Evolutionary conservation across 1,139 yeast species (phyloP), one percentile per base, ranked within the genome.

Genomic region (Hyphopichia pseudoburtonii): DNA sequence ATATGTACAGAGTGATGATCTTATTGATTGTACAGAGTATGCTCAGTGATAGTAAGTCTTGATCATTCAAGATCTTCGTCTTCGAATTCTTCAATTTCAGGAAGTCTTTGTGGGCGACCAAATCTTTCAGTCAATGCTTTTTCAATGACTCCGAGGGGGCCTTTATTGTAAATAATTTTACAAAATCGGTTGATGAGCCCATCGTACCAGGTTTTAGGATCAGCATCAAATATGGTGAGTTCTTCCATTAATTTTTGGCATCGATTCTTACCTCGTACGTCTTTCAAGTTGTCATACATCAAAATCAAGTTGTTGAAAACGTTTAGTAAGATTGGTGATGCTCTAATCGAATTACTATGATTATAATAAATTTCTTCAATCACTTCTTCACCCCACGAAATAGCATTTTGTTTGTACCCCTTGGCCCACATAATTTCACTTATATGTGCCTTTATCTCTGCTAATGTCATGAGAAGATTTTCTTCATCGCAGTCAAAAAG

Each of bases 391-490:
- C 78, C 77, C 82, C 87, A 80, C 14, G 78, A 68, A 26, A 82
- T 64, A 1, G 89, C 85, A 41, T 77, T 76, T 28, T 65, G 53
- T 33, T 68, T 60, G 35, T 66, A 60, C 1, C 81, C 80, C 41
- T 74, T 66, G 5, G 73, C 74, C 86, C 88, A 84, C 45, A 83
- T 57, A 5, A 84, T 61, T 56, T 84, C 90, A 40, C 85, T 71
- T 15, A 84, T 63, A 53, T 82, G 83, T 12, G 81, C 73, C 57
- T 78, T 76, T 34, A 77, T 52, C 34, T 66, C 72, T 32, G 66
- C 65, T 16, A 56, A 55, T 18, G 51, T 40, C 43, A 66, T 46
- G 15, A 45, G 45, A 8, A 70, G 36, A 40, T 67, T 68, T 15
- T 53, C 54, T n/a, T 45, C 46, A 30, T 56, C 57, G 45, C 71